phyloP scores from a whole-genome alignment of 2,329 filamentous ascomycete species.

The Penicillium decumbens region DNA sequence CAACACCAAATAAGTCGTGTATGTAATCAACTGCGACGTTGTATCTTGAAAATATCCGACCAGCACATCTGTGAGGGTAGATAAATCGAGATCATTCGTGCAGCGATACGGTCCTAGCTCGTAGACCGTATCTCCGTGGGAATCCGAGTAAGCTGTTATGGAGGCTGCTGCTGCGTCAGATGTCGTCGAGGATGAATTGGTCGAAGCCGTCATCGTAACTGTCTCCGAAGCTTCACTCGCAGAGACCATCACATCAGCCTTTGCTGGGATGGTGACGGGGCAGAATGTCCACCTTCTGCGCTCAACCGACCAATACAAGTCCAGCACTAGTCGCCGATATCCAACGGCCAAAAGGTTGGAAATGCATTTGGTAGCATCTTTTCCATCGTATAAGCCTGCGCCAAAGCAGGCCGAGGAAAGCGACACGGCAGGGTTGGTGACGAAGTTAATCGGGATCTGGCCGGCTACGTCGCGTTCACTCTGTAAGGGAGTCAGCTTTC shows the following conservation, averaged over 20 bases:
- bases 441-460: conserved; percentile 59
- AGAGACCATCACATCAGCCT: conserved; percentile 22
- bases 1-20: conserved; percentile 51
- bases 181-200: conserved; percentile 17
- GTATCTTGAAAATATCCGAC: conserved; percentile 52
- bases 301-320: conserved; percentile 60
- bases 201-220: conserved; percentile 19
- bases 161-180: conserved; percentile 21
- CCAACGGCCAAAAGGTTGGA: conserved; percentile 60
- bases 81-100: conserved; percentile 50
- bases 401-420: conserved; percentile 58
- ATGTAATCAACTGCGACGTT: conserved; percentile 52
- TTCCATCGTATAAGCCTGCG: conserved; percentile 50
- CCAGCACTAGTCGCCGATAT: conserved; percentile 55
- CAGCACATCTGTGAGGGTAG: conserved; percentile 49
- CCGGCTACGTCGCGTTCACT: conserved; percentile 59
- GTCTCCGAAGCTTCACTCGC: conserved; percentile 12
- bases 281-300: conserved; percentile 57
- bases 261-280: conserved; percentile 50
- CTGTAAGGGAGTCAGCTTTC: conserved; percentile 34
- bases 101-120: conserved; percentile 55
- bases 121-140: conserved; percentile 34
- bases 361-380: conserved; percentile 52
- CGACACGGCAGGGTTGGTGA: conserved; percentile 54
- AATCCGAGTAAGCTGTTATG: conserved; percentile 21